Percentiles rank a stretch among this genome's conserved stretches.
phyloP scores from a whole-genome alignment of 148 eudicot genomes.

The Chenopodium berlandieri region DNA sequence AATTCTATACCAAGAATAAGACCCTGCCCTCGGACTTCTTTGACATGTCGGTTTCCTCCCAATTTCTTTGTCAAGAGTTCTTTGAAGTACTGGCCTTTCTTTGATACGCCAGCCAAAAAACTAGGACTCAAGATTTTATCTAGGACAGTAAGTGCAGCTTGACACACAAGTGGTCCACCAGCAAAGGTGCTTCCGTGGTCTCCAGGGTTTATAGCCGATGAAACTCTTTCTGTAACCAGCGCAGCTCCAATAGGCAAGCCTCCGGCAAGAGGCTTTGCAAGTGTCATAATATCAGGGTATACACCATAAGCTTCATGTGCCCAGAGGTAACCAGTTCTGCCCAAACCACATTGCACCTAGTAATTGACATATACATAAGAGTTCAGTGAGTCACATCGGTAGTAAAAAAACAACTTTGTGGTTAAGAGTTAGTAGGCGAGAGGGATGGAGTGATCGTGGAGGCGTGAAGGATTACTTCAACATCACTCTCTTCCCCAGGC shows the following conservation, averaged over 20 bases:
- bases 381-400: constrained; percentile 9
- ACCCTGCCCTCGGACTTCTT: constrained; percentile 75
- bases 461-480: neutral
- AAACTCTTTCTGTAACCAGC: constrained; percentile 64
- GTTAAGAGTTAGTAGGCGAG: neutral
- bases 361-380: constrained; percentile 6
- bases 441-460: neutral
- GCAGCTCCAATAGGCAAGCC: constrained; percentile 91
- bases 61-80: constrained; percentile 47
- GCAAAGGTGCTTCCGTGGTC: constrained; percentile 98
- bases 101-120: constrained; percentile 55
- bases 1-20: constrained; percentile 74
- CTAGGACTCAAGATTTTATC: constrained; percentile 64
- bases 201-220: constrained; percentile 50
- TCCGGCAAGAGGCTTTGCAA: constrained; percentile 91
- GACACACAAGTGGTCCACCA: constrained; percentile 78
- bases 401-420: neutral
- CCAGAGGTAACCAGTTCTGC: constrained; percentile 91
- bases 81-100: constrained; percentile 62
- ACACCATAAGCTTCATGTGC: constrained; percentile 74
- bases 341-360: constrained; percentile 94
- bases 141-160: constrained; percentile 59
- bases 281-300: constrained; percentile 86
- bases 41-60: constrained; percentile 65
- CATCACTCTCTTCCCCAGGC: neutral